Conservation (phyloP, 1,139 yeast species). For the Pichia sp. region DNA sequence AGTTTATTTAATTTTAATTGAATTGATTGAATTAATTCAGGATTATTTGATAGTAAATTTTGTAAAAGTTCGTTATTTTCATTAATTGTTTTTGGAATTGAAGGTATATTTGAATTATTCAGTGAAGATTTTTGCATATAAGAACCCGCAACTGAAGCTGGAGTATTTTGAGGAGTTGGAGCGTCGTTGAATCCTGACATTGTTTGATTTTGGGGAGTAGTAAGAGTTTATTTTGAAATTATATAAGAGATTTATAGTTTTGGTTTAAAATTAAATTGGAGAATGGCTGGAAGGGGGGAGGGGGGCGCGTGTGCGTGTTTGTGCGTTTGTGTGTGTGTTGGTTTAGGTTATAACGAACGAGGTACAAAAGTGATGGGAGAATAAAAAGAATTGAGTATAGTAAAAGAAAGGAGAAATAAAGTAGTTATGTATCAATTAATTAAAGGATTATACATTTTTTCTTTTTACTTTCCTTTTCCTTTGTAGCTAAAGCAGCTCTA, state of each 20-base stretch:
- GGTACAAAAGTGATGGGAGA: neutral
- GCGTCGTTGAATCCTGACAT: constrained; percentile 59
- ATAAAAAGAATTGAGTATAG: neutral
- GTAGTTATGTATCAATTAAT: neutral
- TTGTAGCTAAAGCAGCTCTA: constrained; percentile 70
- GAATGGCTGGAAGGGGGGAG: too few species aligned
- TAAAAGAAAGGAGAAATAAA: neutral
- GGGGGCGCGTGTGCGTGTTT: too few species aligned
- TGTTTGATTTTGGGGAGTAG: neutral
- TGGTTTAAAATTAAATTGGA: too few species aligned
- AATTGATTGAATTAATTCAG: constrained; percentile 74
- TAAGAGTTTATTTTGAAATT: too few species aligned
- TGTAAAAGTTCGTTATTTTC: constrained; percentile 47
- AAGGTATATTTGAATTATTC: constrained; percentile 39
- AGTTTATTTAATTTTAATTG: constrained; percentile 83
- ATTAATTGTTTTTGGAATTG: constrained; percentile 61
- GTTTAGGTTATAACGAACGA: too few species aligned
- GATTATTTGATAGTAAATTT: constrained; percentile 44
- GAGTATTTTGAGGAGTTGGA: constrained; percentile 98
- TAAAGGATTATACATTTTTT: constrained; percentile 30
- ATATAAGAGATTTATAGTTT: too few species aligned
- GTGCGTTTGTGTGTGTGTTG: too few species aligned
- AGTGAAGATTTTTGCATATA: constrained; percentile 44
- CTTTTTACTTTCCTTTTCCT: constrained; percentile 50
- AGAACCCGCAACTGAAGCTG: constrained; percentile 78